Evolutionary conservation across 192 early-diverging fungal species (phyloP).

Genomic region (Linnemannia exigua): DNA sequence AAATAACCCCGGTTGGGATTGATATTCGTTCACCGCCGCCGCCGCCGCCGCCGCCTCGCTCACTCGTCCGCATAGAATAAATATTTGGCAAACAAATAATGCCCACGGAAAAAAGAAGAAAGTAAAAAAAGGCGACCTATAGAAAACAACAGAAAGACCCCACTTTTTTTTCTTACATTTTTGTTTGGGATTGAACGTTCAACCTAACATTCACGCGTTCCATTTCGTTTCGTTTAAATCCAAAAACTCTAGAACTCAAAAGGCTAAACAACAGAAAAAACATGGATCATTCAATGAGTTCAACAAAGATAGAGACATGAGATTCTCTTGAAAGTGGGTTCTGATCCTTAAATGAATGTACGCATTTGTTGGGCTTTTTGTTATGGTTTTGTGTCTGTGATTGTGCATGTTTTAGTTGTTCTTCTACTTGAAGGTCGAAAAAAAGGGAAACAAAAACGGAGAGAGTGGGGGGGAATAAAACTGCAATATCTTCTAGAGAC

Average conservation of each 20-base stretch:
- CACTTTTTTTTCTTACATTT: not conserved
- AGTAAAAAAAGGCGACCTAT: not conserved
- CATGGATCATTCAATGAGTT: not conserved
- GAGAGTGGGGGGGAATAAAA: not conserved
- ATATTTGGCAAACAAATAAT: not conserved
- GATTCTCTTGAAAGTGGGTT: not conserved
- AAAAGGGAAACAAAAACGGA: not conserved
- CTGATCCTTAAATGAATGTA: not conserved
- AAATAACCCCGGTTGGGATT: not conserved
- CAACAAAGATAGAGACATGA: not conserved
- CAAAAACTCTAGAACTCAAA: not conserved
- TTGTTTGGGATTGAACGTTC: not conserved
- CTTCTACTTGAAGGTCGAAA: not conserved
- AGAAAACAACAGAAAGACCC: not conserved
- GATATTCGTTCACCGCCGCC: not conserved
- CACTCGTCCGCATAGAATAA: not conserved
- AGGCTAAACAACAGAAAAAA: not conserved
- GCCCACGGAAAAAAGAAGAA: not conserved
- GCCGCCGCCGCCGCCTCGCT: too few relatives aligned
- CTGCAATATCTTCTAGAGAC: slow-evolving; percentile 17
- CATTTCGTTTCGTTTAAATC: not conserved
- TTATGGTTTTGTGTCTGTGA: not conserved
- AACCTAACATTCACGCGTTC: not conserved
- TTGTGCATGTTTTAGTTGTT: slow-evolving; percentile 1
- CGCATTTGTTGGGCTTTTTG: not conserved